These are phyloP conservation scores for Gossypioides kirkii DNA, from an alignment of 345 rosid genomes.

Conservation along the genomic window DNA sequence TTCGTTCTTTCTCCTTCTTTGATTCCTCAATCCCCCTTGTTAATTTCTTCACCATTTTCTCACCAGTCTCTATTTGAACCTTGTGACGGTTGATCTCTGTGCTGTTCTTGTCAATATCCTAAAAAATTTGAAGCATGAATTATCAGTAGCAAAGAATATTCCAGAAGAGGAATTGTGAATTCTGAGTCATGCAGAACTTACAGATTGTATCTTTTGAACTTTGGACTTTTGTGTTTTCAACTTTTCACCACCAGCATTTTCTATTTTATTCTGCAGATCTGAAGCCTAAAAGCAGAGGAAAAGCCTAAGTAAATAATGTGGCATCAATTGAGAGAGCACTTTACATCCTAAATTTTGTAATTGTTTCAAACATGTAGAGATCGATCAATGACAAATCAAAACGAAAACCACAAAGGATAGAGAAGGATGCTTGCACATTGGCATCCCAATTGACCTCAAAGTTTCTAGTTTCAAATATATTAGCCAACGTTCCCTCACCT, in stretches of 20 bases:
- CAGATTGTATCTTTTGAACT: constrained; percentile 80
- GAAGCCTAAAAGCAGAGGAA: constrained; percentile 45
- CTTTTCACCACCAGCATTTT: constrained; percentile 83
- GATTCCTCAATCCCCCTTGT: constrained; percentile 81
- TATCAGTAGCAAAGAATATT: constrained; percentile 11
- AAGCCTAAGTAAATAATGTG: not conserved
- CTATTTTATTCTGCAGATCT: constrained; percentile 80
- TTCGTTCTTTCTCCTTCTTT: constrained; percentile 66
- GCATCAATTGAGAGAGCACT: constrained; percentile 1
- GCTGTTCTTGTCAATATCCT: constrained; percentile 83
- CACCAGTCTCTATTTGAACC: constrained; percentile 82
- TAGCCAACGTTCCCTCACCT: constrained; percentile 35
- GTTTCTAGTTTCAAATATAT: not conserved
- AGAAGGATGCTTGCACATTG: not conserved
- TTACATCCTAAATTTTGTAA: not conserved
- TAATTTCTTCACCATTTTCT: constrained; percentile 82
- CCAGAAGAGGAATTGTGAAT: constrained; percentile 12
- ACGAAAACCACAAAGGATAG: constrained; percentile 5
- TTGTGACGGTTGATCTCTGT: constrained; percentile 87
- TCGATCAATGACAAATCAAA: not conserved
- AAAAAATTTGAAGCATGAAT: constrained; percentile 21
- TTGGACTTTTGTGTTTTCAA: constrained; percentile 73
- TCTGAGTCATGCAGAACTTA: constrained; percentile 37
- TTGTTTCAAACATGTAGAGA: not conserved
- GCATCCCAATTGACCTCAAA: not conserved